Evolutionary conservation across 805 yeast genomes (phyloP).

Genomic region (Sugiyamaella marilandica): DNA sequence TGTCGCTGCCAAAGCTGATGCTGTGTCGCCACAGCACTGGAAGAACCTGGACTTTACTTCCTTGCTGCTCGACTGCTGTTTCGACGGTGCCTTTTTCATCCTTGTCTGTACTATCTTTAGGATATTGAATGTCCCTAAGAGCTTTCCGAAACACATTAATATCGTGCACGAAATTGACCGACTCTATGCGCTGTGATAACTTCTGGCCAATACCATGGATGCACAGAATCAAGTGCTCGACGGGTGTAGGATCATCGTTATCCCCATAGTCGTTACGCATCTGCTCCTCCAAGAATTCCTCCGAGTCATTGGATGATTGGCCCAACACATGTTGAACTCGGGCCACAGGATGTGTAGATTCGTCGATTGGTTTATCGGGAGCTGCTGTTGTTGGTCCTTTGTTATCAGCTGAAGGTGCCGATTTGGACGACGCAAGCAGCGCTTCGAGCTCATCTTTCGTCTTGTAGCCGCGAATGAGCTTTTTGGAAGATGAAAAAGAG

Average conservation of each 20-base stretch:
- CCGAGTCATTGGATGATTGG: background rate
- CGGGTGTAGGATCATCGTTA: slow-evolving; percentile 23
- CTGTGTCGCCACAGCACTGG: slow-evolving; percentile 91
- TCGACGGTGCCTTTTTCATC: background rate
- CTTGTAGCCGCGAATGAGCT: slow-evolving; percentile 25
- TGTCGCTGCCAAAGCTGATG: slow-evolving; percentile 26
- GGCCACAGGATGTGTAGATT: slow-evolving; percentile 1
- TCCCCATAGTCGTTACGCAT: slow-evolving; percentile 28
- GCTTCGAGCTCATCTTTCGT: slow-evolving; percentile 19
- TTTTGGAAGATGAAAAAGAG: slow-evolving; percentile 11
- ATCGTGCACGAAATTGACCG: slow-evolving; percentile 83
- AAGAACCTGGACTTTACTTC: slow-evolving; percentile 65
- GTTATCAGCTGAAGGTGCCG: background rate
- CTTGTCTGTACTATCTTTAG: slow-evolving; percentile 5
- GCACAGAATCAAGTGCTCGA: slow-evolving; percentile 72
- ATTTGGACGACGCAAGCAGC: slow-evolving; percentile 7
- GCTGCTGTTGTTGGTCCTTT: background rate
- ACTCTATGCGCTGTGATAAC: slow-evolving; percentile 70
- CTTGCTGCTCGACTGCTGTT: background rate
- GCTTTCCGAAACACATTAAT: slow-evolving; percentile 51
- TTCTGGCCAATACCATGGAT: slow-evolving; percentile 95
- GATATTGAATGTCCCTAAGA: slow-evolving; percentile 7
- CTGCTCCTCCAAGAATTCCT: slow-evolving; percentile 19
- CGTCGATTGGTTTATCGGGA: background rate
- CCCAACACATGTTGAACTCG: background rate